Percentiles rank a stretch among this genome's conserved stretches.
Conservation (phyloP, 1,284 basidiomycete genomes). For the Neolentinus lepideus region DNA sequence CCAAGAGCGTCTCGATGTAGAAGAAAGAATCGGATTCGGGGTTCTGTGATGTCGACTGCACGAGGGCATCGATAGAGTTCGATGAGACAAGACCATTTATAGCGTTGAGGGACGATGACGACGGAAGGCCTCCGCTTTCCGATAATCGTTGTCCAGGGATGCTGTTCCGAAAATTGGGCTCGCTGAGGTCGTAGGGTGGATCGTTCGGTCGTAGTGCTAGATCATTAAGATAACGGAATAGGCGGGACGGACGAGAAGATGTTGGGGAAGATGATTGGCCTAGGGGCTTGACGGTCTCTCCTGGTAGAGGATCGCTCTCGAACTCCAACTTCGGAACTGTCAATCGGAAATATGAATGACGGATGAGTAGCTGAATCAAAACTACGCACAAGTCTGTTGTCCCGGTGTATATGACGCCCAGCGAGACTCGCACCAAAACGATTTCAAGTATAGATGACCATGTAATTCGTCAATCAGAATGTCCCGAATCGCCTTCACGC, state of each 20-base stretch:
- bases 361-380: neutral
- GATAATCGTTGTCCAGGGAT: slow-evolving; percentile 19
- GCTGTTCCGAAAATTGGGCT: slow-evolving; percentile 31
- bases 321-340: slow-evolving; percentile 54
- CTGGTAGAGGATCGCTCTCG: slow-evolving; percentile 38
- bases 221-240: slow-evolving; percentile 63
- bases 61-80: neutral
- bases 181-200: slow-evolving; percentile 66
- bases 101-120: slow-evolving; percentile 16
- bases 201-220: slow-evolving; percentile 77
- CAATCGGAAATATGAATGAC: slow-evolving; percentile 7
- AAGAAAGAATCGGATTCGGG: slow-evolving; percentile 91
- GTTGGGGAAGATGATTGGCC: slow-evolving; percentile 29
- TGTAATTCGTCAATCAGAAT: slow-evolving; percentile 96
- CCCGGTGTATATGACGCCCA: slow-evolving; percentile 85
- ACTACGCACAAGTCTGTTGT: slow-evolving; percentile 65
- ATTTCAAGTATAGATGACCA: slow-evolving; percentile 96
- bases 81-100: slow-evolving; percentile 11
- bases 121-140: slow-evolving; percentile 14
- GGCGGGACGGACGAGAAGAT: slow-evolving; percentile 30
- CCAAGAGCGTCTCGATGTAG: slow-evolving; percentile 92
- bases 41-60: slow-evolving; percentile 32
- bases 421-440: slow-evolving; percentile 90
- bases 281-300: slow-evolving; percentile 19
- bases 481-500: slow-evolving; percentile 71